Base-by-base conservation (phyloP, 345 rosid species). In the Bruguiera parviflora region DNA sequence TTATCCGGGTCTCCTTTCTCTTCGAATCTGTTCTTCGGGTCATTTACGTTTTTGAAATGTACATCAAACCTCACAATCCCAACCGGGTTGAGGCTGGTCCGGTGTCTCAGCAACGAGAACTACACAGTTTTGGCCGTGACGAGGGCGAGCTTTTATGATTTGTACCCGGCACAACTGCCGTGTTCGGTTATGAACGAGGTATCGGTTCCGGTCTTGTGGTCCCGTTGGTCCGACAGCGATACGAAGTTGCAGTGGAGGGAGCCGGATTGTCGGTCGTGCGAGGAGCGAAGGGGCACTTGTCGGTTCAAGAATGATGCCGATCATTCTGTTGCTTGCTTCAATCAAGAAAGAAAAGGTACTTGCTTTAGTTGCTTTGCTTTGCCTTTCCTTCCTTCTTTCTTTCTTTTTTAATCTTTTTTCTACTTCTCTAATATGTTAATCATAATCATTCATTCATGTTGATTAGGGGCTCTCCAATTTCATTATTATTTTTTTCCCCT, bases 251-350 rank as follows among this genome's bases (percentile, higher is more conserved):
- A 11, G 2, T 86, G 93, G 90, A n/a, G 9, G 0, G 1, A 4
- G 8, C 87, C 86, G 20, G 70, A 83, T 63, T 88, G 93, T 51
- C 3, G 19, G 5, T n/a, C 22, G 2, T 88, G 89, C 63, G 72
- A 61, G 63, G 31, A 56, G 55, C 53, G 32, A 1, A 78, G 86
- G 1, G 78, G 84, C 66, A 39, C 27, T 65, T 88, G 91, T 59
- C 73, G 78, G 19, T 69, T 77, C 68, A 74, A 43, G 28, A 64
- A 32, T 13, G 59, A 59, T 28, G 3, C 43, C 3, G 27, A 20
- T 25, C 39, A 0, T 27, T 64, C 58, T 25, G 31, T 82, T 39
- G 81, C 76, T 13, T 84, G 88, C 84, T 53, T 29, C 11, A 19
- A 63, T 71, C 61, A 25, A 53, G 69, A 73, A 16, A 39, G 49